Conservation (phyloP, 192 early-diverging fungal species). For the Cladochytrium replicatum region DNA sequence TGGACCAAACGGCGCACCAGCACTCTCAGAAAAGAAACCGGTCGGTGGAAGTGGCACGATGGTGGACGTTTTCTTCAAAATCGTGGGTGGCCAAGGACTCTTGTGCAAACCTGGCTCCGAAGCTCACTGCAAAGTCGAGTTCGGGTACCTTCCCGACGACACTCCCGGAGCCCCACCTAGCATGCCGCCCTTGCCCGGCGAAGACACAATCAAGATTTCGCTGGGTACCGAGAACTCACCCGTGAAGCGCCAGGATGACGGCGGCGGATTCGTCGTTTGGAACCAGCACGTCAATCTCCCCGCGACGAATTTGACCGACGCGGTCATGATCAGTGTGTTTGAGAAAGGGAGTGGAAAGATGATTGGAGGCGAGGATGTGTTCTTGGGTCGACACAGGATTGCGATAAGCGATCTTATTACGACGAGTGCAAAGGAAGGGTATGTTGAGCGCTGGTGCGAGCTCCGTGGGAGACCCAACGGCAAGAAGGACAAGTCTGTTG, state of each 20-base stretch:
- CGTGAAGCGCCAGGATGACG: no score
- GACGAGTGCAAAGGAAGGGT: neutral
- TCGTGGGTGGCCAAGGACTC: conserved; percentile 10
- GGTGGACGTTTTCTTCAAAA: conserved; percentile 4
- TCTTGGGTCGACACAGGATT: neutral
- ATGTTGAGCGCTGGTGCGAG: neutral
- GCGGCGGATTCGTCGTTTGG: neutral
- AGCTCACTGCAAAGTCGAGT: conserved; percentile 14
- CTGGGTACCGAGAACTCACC: conserved; percentile 1
- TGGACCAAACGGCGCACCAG: neutral
- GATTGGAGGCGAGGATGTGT: neutral
- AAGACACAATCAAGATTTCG: conserved; percentile 1
- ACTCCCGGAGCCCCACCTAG: neutral
- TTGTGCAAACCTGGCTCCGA: neutral
- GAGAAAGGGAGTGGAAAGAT: no score
- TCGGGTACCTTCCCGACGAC: conserved; percentile 6
- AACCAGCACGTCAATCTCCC: neutral
- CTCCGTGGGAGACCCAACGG: neutral
- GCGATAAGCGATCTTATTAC: neutral
- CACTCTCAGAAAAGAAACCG: neutral
- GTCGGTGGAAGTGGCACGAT: neutral
- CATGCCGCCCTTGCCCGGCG: no score
- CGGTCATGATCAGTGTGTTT: neutral
- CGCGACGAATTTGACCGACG: neutral
- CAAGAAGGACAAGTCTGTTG: neutral